These are phyloP conservation scores for Phaeophleospora eucalypticola DNA, from an alignment of 2,329 filamentous ascomycete species.

Conservation along the genomic window DNA sequence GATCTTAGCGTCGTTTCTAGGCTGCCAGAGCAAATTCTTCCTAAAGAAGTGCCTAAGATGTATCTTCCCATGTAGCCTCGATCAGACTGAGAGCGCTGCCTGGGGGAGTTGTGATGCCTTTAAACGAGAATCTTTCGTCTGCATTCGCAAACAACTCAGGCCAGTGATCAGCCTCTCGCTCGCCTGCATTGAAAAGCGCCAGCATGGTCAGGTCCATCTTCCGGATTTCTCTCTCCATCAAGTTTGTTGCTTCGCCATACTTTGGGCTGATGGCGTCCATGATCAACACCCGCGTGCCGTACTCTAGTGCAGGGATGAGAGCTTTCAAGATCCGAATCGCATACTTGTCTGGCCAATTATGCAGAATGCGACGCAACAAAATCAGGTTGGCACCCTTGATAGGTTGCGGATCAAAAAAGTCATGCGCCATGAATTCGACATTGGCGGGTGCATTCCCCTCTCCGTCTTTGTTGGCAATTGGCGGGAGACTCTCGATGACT, in stretches of 20 bases:
- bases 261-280: slow-evolving; percentile 17
- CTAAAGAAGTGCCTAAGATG: too few species aligned
- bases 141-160: too few species aligned
- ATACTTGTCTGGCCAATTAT: slow-evolving; percentile 22
- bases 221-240: slow-evolving; percentile 13
- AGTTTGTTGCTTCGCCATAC: slow-evolving; percentile 1
- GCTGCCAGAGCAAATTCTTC: too few species aligned
- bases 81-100: too few species aligned
- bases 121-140: too few species aligned
- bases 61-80: too few species aligned
- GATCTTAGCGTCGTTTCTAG: too few species aligned
- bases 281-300: slow-evolving; percentile 11
- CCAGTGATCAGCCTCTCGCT: slow-evolving; percentile 3
- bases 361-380: slow-evolving; percentile 18
- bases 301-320: slow-evolving; percentile 17
- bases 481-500: neutral
- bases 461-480: neutral
- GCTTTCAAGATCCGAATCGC: slow-evolving; percentile 14
- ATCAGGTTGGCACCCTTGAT: slow-evolving; percentile 28
- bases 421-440: slow-evolving; percentile 5
- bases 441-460: neutral
- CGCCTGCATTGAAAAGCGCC: slow-evolving; percentile 1
- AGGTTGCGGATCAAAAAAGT: slow-evolving; percentile 15
- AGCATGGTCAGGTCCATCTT: slow-evolving; percentile 3
- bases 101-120: too few species aligned